phyloP scores from a whole-genome alignment of 1,284 basidiomycete species.

The Neolentinus lepideus region DNA sequence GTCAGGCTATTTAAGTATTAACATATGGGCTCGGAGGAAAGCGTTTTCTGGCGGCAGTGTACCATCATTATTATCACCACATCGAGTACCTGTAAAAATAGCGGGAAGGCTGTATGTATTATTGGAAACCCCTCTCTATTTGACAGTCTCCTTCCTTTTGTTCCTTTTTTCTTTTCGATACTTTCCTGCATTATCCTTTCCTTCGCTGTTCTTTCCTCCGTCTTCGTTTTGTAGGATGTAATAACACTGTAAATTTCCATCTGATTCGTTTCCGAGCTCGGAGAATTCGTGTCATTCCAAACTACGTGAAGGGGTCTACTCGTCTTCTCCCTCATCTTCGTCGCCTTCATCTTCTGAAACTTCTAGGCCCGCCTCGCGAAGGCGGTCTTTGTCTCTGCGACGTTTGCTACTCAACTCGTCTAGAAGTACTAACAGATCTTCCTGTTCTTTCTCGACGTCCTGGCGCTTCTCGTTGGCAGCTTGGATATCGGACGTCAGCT shows the following conservation, averaged over 20 bases:
- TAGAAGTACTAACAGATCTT: constrained; percentile 87
- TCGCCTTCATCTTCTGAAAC: constrained; percentile 91
- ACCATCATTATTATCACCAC: background rate
- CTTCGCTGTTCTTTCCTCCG: background rate
- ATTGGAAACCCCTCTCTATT: background rate
- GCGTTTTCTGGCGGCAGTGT: background rate
- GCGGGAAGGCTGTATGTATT: background rate
- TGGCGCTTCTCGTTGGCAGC: constrained; percentile 56
- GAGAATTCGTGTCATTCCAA: background rate
- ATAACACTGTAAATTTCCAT: background rate
- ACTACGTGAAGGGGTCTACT: constrained; percentile 21
- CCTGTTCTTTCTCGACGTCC: constrained; percentile 91
- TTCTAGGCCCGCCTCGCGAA: constrained; percentile 71
- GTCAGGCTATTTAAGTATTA: background rate
- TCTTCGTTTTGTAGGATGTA: background rate
- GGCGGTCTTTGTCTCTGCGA: constrained; percentile 70
- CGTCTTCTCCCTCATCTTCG: constrained; percentile 59
- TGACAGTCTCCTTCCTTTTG: background rate
- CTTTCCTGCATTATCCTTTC: background rate
- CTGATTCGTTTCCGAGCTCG: background rate
- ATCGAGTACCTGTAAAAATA: background rate
- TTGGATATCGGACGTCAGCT: constrained; percentile 43
- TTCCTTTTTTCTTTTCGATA: background rate
- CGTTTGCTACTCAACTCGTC: constrained; percentile 90
- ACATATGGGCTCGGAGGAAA: background rate